Percentiles rank a stretch among this genome's conserved stretches.
Conservation (phyloP, 1,284 basidiomycete species). For the Irpex rosettiformis region DNA sequence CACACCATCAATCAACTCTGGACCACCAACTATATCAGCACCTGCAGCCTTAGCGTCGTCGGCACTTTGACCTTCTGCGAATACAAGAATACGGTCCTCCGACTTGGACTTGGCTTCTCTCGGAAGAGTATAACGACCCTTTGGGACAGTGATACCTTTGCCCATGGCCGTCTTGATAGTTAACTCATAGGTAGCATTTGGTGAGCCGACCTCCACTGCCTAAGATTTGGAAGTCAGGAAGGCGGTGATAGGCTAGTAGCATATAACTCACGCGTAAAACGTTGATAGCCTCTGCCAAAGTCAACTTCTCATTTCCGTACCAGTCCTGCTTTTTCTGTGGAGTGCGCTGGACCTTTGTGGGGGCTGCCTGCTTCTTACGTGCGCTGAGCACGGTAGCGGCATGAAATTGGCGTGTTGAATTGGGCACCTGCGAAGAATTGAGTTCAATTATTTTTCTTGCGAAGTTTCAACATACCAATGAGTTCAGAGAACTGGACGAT, state of each 20-base stretch:
- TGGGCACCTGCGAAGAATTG: conserved; percentile 5
- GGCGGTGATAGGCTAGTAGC: background rate
- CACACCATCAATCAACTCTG: conserved; percentile 80
- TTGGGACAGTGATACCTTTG: conserved; percentile 73
- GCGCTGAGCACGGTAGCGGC: conserved; percentile 42
- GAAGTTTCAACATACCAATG: conserved; percentile 7
- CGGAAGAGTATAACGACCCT: conserved; percentile 71
- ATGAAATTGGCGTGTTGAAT: conserved; percentile 42
- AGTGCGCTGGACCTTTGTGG: conserved; percentile 63
- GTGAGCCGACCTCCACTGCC: conserved; percentile 78
- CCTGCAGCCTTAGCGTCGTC: conserved; percentile 80
- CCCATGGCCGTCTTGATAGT: conserved; percentile 76
- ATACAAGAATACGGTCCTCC: conserved; percentile 80
- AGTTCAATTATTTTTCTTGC: background rate
- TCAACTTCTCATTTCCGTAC: conserved; percentile 59
- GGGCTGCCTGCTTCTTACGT: conserved; percentile 44
- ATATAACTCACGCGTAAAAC: conserved; percentile 60
- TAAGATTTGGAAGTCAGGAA: conserved; percentile 26
- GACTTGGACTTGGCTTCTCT: conserved; percentile 70
- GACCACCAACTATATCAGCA: conserved; percentile 83
- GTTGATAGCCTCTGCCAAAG: conserved; percentile 58
- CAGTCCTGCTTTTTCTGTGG: conserved; percentile 42
- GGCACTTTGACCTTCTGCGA: conserved; percentile 77
- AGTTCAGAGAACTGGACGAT: conserved; percentile 15
- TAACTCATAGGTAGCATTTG: conserved; percentile 76